Conservation (phyloP, 345 rosid species). For the Syzygium aqueum region DNA sequence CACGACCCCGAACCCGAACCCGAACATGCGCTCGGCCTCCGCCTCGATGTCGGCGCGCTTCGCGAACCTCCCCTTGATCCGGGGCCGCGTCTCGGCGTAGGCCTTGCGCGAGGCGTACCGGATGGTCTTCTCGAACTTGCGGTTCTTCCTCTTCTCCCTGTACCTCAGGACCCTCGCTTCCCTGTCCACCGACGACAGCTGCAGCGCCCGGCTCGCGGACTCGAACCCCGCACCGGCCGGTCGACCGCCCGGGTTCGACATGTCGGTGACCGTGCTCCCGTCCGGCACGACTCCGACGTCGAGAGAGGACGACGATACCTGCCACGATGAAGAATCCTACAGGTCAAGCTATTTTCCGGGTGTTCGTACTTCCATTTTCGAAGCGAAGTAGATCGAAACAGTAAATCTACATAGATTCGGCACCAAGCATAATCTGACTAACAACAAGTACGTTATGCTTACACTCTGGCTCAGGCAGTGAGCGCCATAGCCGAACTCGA, state of each 20-base stretch:
- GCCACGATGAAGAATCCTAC: background rate
- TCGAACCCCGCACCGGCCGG: conserved; percentile 25
- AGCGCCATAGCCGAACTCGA: conserved; percentile 27
- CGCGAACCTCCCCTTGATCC: conserved; percentile 91
- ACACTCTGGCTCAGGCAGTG: conserved; percentile 63
- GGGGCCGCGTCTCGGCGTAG: conserved; percentile 80
- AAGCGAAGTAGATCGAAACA: background rate
- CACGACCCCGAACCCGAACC: conserved; percentile 76
- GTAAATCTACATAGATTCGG: background rate
- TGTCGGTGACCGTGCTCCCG: conserved; percentile 50
- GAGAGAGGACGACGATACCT: conserved; percentile 84
- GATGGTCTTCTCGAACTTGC: conserved; percentile 96
- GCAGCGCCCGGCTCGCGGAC: conserved; percentile 32
- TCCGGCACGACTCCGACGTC: conserved; percentile 97
- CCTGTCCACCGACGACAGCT: conserved; percentile 67
- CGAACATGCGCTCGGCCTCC: conserved; percentile 32
- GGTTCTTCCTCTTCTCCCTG: conserved; percentile 94
- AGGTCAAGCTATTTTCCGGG: background rate
- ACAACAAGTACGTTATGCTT: conserved; percentile 7
- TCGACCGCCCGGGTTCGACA: conserved; percentile 42
- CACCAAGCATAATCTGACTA: background rate
- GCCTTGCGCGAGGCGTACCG: conserved; percentile 92
- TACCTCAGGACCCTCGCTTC: conserved; percentile 94
- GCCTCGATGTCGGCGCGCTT: conserved; percentile 44
- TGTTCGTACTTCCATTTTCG: background rate